A percentile compares a stretch with the other conserved stretches of the same genome.
Conservation (phyloP, 2,329 filamentous ascomycete genomes). For the Exophiala aquamarina region DNA sequence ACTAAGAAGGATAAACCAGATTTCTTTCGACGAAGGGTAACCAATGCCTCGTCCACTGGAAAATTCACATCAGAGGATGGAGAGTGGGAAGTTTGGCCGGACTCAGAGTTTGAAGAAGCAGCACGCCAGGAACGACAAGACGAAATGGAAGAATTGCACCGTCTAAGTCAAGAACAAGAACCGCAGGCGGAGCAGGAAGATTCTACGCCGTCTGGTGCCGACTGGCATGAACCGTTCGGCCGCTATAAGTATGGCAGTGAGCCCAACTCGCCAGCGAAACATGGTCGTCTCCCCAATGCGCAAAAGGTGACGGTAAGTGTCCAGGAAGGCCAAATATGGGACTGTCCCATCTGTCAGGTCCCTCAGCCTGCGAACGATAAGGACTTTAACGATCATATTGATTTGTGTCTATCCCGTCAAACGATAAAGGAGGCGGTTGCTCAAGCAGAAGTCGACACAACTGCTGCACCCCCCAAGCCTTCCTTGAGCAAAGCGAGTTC, state of each 20-base stretch:
- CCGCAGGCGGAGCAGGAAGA: slow-evolving; percentile 11
- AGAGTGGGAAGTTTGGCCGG: slow-evolving; percentile 68
- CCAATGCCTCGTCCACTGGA: slow-evolving; percentile 19
- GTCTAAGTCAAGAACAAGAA: slow-evolving; percentile 59
- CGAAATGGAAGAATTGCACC: slow-evolving; percentile 62
- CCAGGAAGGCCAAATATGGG: slow-evolving; percentile 54
- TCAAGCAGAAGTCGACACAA: slow-evolving; percentile 8
- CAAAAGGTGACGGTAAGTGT: background rate
- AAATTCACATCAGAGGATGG: slow-evolving; percentile 44
- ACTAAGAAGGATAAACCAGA: slow-evolving; percentile 77
- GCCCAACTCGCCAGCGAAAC: slow-evolving; percentile 23
- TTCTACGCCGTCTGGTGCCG: slow-evolving; percentile 22
- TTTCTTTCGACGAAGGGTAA: slow-evolving; percentile 66
- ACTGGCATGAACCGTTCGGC: slow-evolving; percentile 30
- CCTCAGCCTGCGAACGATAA: slow-evolving; percentile 77
- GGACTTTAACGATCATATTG: slow-evolving; percentile 86
- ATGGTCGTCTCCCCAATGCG: slow-evolving; percentile 12
- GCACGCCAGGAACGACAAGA: slow-evolving; percentile 60
- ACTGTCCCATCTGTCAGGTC: slow-evolving; percentile 82
- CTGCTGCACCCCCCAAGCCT: background rate
- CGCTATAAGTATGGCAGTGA: slow-evolving; percentile 28
- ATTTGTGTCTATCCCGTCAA: slow-evolving; percentile 81
- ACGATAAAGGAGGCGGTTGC: slow-evolving; percentile 80
- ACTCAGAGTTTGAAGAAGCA: slow-evolving; percentile 64
- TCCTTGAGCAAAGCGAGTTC: background rate